Conservation (phyloP, 495 filamentous ascomycete species). For the Podospora pseudoanserina region DNA sequence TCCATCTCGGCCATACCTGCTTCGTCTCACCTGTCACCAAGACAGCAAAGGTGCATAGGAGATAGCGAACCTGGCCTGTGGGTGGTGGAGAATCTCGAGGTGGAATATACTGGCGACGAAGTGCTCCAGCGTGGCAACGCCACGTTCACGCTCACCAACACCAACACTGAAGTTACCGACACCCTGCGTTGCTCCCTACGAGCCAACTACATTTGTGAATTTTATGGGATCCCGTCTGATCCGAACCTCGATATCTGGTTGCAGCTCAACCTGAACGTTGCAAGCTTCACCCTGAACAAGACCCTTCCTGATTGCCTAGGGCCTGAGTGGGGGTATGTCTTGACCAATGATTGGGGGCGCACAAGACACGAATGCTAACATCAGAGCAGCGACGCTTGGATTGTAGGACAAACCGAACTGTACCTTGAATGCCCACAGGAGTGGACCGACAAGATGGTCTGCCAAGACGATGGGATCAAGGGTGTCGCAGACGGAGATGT, state of each 20-base stretch:
- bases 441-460: neutral
- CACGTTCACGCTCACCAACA: constrained; percentile 12
- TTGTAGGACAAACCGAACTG: constrained; percentile 2
- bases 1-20: neutral
- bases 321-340: neutral
- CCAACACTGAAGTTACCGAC: constrained; percentile 3
- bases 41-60: neutral
- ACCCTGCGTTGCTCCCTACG: constrained; percentile 5
- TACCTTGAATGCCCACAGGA: constrained; percentile 6
- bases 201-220: constrained; percentile 19
- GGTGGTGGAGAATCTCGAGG: constrained; percentile 7
- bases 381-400: constrained; percentile 2
- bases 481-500: constrained; percentile 2
- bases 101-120: constrained; percentile 10
- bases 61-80: neutral
- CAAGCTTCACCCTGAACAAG: constrained; percentile 9
- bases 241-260: constrained; percentile 13
- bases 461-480: constrained; percentile 4
- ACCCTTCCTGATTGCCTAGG: neutral
- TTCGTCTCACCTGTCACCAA: neutral
- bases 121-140: constrained; percentile 8
- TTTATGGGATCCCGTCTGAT: constrained; percentile 11
- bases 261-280: constrained; percentile 15
- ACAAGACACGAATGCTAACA: neutral
- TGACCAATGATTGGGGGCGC: neutral